A percentile compares a stretch with the other conserved stretches of the same genome.
Conservation (phyloP, 306 rosid genomes). For the Lathyrus oleraceus region DNA sequence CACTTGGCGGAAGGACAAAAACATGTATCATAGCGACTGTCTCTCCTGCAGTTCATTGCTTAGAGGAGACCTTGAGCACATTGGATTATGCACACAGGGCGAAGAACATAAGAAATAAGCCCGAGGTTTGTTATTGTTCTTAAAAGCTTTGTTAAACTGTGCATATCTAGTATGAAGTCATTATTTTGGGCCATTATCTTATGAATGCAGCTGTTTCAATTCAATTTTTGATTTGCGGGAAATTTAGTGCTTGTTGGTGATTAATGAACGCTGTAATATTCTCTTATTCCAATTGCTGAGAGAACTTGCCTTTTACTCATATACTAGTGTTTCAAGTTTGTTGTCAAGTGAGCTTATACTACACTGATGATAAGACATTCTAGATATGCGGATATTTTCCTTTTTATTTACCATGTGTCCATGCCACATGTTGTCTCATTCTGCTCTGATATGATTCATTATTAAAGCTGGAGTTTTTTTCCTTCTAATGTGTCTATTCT, state of each 20-base stretch:
- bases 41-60: constrained; percentile 96
- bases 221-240: not conserved
- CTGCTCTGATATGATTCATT: not conserved
- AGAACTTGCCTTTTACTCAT: not conserved
- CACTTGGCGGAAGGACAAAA: constrained; percentile 98
- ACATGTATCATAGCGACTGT: constrained; percentile 99
- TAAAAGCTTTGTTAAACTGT: not conserved
- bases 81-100: constrained; percentile 97
- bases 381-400: not conserved
- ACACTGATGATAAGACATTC: not conserved
- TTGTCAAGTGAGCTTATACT: not conserved
- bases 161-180: constrained; percentile 11
- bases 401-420: not conserved
- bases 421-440: not conserved
- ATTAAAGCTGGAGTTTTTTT: not conserved
- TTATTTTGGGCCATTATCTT: not conserved
- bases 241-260: not conserved
- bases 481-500: not conserved
- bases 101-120: constrained; percentile 84
- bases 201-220: not conserved
- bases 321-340: not conserved
- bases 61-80: constrained; percentile 93
- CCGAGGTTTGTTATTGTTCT: constrained; percentile 66
- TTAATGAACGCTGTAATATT: not conserved
- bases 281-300: not conserved